Base-by-base conservation (phyloP, 305 asterid species). In the Fraxinus platypoda region DNA sequence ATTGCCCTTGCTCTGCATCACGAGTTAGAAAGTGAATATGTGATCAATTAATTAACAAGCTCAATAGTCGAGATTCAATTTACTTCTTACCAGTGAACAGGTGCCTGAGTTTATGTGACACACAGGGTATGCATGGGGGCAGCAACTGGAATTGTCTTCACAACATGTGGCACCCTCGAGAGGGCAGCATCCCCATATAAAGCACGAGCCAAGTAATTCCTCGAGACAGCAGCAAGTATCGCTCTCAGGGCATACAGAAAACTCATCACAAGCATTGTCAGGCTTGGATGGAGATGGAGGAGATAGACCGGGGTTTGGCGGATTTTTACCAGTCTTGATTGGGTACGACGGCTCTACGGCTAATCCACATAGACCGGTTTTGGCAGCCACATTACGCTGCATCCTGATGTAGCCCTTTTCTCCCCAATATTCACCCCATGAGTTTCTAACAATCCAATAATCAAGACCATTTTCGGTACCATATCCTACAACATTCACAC, bases 151-250 rank as follows among this genome's bases (percentile, higher is more conserved):
- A 54, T 92, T 95, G 59, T 95, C 99, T 0, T 91, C 97, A 35
- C 99, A 95, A 88, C 99, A 95, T 1, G 93, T 89, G 33, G 99
- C 99, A 0, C 94, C 93, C 28, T 92, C 92, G 0, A 94, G 90
- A 0, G 98, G 98, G 90, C 99, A 95, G 90, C 99, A 95, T 6
- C 99, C 98, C 99, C 99, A 95, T 0, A 89, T 89, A 4, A 88
- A 85, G 93, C 99, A 95, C 84, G 66, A 81, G 17, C 74, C 81
- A 0, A 71, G 41, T 57, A 72, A 91, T 76, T 90, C 91, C 2
- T 77, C 90, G 77, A 92, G 83, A 80, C 99, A 95, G 88, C 99
- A 95, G 84, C 99, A 95, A 28, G 98, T 95, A 66, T 91, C 88
- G 71, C 87, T 88, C 76, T 91, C 92, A 0, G 98, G 92, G 90